Evolutionary conservation across 1,284 basidiomycete genomes (phyloP).

Genomic region (Rhodotorula sp.): DNA sequence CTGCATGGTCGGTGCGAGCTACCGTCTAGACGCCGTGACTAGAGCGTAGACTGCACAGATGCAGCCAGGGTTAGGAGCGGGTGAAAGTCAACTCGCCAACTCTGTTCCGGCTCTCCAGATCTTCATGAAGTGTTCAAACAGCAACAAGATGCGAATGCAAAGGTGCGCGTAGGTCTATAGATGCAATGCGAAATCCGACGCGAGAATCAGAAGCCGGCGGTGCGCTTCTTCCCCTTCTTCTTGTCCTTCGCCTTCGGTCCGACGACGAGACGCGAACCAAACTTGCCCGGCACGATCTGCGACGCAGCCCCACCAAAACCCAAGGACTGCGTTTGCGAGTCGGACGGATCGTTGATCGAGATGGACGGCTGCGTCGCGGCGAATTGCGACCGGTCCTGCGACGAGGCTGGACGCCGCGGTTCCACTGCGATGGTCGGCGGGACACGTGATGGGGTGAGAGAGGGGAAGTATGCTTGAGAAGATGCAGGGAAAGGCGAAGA

Average conservation of each 20-base stretch:
- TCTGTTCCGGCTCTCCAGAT: too few relatives aligned
- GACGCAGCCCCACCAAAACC: conserved; percentile 43
- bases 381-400: conserved; percentile 9
- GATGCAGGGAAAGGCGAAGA: neutral
- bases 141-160: neutral
- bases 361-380: conserved; percentile 24
- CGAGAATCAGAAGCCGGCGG: conserved; percentile 63
- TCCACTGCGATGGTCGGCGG: neutral
- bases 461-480: conserved; percentile 18
- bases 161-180: neutral
- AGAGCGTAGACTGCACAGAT: neutral
- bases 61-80: neutral
- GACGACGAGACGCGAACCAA: conserved; percentile 59
- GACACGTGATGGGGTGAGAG: conserved; percentile 1
- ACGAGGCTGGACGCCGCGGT: neutral
- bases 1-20: neutral
- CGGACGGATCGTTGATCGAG: conserved; percentile 10
- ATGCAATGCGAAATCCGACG: neutral
- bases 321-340: neutral
- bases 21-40: neutral
- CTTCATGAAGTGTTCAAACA: too few relatives aligned
- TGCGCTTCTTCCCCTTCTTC: conserved; percentile 63
- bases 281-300: conserved; percentile 67
- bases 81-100: neutral
- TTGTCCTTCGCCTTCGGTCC: conserved; percentile 47